phyloP scores from a whole-genome alignment of 768 basidiomycete species.

The Boletus rex-veris region DNA sequence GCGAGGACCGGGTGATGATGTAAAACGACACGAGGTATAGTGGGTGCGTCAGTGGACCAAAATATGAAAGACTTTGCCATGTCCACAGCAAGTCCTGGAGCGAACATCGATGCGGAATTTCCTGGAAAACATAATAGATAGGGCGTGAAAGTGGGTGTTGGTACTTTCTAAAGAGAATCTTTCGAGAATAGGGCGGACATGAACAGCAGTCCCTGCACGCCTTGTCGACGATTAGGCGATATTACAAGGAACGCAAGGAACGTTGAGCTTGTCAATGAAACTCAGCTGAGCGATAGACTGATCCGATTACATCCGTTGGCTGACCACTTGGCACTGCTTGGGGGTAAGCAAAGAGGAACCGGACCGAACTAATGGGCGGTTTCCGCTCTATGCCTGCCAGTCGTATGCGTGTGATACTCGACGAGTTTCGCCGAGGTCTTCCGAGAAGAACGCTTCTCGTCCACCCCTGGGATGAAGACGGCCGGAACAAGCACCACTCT shows the following conservation, averaged over 20 bases:
- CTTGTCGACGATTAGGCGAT: constrained; percentile 23
- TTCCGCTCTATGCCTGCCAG: constrained; percentile 3
- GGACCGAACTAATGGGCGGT: neutral
- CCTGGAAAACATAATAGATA: constrained; percentile 24
- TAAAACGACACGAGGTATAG: constrained; percentile 24
- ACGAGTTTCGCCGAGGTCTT: constrained; percentile 10
- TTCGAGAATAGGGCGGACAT: constrained; percentile 28
- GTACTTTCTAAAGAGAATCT: constrained; percentile 21
- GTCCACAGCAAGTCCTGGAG: constrained; percentile 11
- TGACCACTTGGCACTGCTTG: neutral
- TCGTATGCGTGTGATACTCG: neutral
- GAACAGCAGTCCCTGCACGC: constrained; percentile 22
- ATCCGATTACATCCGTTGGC: constrained; percentile 17
- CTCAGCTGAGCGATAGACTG: constrained; percentile 6
- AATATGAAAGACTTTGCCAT: constrained; percentile 5
- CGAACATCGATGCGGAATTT: constrained; percentile 10
- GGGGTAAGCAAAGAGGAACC: constrained; percentile 1
- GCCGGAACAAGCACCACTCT: constrained; percentile 16
- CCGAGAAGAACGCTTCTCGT: constrained; percentile 2
- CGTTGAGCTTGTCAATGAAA: constrained; percentile 8
- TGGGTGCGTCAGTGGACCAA: constrained; percentile 12
- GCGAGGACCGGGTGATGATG: constrained; percentile 18
- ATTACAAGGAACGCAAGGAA: constrained; percentile 23
- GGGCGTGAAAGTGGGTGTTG: constrained; percentile 9
- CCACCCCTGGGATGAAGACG: constrained; percentile 1